phyloP scores from a whole-genome alignment of 139 green algal species.

The Tetradesmus obliquus region DNA sequence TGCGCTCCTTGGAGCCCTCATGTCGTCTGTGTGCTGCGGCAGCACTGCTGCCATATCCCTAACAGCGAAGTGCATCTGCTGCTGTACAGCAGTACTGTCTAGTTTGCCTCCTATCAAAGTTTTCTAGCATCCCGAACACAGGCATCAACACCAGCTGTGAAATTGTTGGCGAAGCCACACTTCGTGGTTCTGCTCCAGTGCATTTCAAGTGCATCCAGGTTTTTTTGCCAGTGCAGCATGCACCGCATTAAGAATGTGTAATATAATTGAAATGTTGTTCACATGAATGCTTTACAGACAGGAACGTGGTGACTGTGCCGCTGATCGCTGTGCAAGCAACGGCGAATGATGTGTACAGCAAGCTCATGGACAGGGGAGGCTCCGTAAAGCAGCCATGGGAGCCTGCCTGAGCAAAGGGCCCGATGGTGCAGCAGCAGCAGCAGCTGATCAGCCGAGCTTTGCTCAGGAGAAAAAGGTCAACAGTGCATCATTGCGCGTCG shows the following conservation, averaged over 20 bases:
- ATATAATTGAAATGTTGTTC: background rate
- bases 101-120: background rate
- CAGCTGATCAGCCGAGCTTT: background rate
- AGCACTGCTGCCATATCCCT: background rate
- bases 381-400: slow-evolving; percentile 7
- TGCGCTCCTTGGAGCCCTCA: too few relatives aligned
- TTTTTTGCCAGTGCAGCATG: background rate
- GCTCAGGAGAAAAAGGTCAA: background rate
- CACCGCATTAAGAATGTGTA: too few relatives aligned
- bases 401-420: slow-evolving; percentile 20
- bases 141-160: background rate
- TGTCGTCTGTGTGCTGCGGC: background rate
- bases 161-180: background rate
- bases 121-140: background rate
- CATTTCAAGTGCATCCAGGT: background rate
- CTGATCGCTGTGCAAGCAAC: background rate
- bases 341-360: background rate
- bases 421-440: background rate
- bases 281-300: background rate
- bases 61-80: background rate
- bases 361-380: background rate
- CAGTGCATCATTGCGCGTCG: background rate
- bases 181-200: background rate
- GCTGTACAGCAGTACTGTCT: background rate
- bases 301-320: background rate